Conservation (phyloP, 2,329 filamentous ascomycete genomes). For the Sclerotinia subarctica region DNA sequence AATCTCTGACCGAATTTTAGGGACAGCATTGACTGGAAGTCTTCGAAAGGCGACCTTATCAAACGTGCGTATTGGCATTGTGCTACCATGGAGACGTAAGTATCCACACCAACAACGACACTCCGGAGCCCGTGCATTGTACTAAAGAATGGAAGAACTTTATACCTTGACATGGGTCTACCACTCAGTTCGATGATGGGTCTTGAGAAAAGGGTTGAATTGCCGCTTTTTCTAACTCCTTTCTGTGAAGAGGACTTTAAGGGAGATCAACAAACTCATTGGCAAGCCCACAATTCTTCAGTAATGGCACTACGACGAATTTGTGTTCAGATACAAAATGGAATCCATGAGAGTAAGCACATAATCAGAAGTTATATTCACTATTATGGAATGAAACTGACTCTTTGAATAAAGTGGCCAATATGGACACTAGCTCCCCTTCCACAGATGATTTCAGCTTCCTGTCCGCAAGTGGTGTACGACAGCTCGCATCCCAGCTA, state of each 20-base stretch:
- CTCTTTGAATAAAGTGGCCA: neutral
- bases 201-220: slow-evolving; percentile 51
- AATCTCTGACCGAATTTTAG: slow-evolving; percentile 30
- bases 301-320: slow-evolving; percentile 56
- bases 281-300: slow-evolving; percentile 57
- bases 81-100: slow-evolving; percentile 52
- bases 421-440: slow-evolving; percentile 21
- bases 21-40: slow-evolving; percentile 46
- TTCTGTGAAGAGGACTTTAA: slow-evolving; percentile 48
- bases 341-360: slow-evolving; percentile 50
- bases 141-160: slow-evolving; percentile 24
- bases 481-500: slow-evolving; percentile 52
- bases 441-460: slow-evolving; percentile 26
- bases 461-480: slow-evolving; percentile 43
- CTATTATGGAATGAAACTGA: neutral
- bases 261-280: slow-evolving; percentile 51
- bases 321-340: slow-evolving; percentile 51
- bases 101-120: slow-evolving; percentile 23
- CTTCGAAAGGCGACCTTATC: slow-evolving; percentile 49
- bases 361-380: neutral
- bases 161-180: slow-evolving; percentile 57
- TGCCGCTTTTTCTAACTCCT: slow-evolving; percentile 51
- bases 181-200: slow-evolving; percentile 54
- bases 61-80: slow-evolving; percentile 57
- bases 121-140: neutral